Conservation (phyloP, 306 rosid genomes). For the Luffa acutangula region DNA sequence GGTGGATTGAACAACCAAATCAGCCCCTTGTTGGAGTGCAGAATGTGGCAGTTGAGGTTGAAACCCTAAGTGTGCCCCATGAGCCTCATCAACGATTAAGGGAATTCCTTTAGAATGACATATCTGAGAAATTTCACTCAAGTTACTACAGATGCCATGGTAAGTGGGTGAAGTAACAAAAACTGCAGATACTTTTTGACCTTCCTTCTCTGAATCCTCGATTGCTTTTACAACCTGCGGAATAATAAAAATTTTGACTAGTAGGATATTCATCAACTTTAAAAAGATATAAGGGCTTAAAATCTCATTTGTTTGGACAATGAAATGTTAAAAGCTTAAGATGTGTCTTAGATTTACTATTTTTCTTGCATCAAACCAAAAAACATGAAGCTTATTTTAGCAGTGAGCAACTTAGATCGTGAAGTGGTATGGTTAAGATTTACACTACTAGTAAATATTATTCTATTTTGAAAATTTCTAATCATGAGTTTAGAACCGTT, state of each 20-base stretch:
- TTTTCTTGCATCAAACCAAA: no score
- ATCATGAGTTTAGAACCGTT: no score
- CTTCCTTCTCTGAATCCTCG: conserved; percentile 43
- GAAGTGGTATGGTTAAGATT: no score
- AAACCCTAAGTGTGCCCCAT: conserved; percentile 84
- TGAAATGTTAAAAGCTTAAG: no score
- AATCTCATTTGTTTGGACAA: neutral
- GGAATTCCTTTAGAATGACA: conserved; percentile 73
- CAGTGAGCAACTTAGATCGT: no score
- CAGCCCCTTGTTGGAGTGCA: conserved; percentile 74
- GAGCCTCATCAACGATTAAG: conserved; percentile 88
- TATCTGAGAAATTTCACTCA: conserved; percentile 44
- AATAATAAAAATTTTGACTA: conserved; percentile 1
- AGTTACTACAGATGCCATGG: conserved; percentile 68
- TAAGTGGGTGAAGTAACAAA: conserved; percentile 81
- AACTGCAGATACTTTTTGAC: conserved; percentile 59
- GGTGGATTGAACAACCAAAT: conserved; percentile 62
- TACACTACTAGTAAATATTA: no score
- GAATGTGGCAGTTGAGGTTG: conserved; percentile 62
- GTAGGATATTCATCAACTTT: neutral
- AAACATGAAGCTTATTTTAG: no score
- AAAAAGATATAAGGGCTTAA: neutral
- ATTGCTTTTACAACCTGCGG: conserved; percentile 57
- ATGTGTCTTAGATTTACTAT: no score
- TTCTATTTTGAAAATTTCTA: no score